Evolutionary conservation across 441 rosid species (phyloP).

Genomic region (Flueggea neowawraea): DNA sequence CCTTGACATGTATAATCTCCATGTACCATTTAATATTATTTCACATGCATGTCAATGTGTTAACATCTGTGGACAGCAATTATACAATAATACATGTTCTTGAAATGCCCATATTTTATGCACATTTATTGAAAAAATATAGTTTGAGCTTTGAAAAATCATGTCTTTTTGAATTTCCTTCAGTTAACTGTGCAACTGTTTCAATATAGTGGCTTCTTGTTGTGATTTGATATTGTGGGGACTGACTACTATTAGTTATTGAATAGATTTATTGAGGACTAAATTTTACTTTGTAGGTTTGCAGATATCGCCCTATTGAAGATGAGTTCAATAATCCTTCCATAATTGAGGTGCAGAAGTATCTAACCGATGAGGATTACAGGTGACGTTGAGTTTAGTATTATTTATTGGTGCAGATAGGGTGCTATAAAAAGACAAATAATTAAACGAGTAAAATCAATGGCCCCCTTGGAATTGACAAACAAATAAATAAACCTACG

Average conservation of each 20-base stretch:
- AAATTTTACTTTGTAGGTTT: constrained; percentile 52
- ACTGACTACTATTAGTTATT: not conserved
- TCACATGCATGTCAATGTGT: too few relatives aligned
- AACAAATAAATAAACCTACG: too few relatives aligned
- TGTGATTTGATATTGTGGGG: not conserved
- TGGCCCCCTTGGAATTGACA: too few relatives aligned
- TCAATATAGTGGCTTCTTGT: not conserved
- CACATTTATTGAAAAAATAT: not conserved
- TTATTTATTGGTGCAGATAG: too few relatives aligned
- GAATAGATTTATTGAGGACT: constrained; percentile 6
- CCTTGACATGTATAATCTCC: too few relatives aligned
- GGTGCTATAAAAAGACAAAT: too few relatives aligned
- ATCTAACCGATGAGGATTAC: constrained; percentile 72
- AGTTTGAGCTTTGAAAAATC: not conserved
- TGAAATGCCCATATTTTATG: not conserved
- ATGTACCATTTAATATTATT: too few relatives aligned
- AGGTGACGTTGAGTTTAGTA: constrained; percentile 38
- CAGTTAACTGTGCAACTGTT: not conserved
- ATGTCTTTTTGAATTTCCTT: not conserved
- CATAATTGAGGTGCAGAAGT: constrained; percentile 66
- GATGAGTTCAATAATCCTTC: constrained; percentile 80
- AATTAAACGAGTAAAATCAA: too few relatives aligned
- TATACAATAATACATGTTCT: too few relatives aligned
- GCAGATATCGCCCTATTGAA: constrained; percentile 68
- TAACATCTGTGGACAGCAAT: too few relatives aligned